phyloP scores from a whole-genome alignment of 805 yeast species.

The Scheffersomyces stipitis region DNA sequence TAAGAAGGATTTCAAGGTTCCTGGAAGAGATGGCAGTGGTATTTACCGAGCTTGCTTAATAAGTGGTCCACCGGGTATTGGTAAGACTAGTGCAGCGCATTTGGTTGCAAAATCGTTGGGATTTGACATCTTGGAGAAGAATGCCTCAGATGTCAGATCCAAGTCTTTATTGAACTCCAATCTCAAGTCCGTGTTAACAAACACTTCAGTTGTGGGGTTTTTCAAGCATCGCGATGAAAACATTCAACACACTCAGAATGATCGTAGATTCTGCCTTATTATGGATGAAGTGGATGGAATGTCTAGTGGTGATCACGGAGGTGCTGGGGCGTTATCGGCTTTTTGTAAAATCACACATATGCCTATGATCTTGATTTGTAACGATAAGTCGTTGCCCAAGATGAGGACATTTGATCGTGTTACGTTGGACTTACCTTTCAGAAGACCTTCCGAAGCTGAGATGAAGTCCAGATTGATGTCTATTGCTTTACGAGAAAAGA shows the following conservation, averaged over 20 bases:
- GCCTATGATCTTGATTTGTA: conserved; percentile 91
- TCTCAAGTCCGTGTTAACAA: conserved; percentile 70
- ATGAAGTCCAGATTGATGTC: conserved; percentile 85
- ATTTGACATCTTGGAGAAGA: conserved; percentile 72
- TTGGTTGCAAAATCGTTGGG: conserved; percentile 68
- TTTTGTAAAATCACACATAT: conserved; percentile 82
- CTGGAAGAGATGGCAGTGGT: conserved; percentile 66
- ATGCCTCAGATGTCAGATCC: conserved; percentile 88
- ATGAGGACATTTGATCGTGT: conserved; percentile 94
- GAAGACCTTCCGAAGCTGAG: conserved; percentile 83
- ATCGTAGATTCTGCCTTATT: conserved; percentile 71
- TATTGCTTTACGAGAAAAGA: conserved; percentile 80
- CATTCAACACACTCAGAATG: conserved; percentile 28
- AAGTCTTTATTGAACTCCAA: conserved; percentile 70
- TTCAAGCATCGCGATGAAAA: conserved; percentile 45
- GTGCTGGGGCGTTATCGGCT: conserved; percentile 90
- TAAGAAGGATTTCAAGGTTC: conserved; percentile 53
- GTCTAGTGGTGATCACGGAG: conserved; percentile 99
- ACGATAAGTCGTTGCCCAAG: conserved; percentile 87
- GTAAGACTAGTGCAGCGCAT: conserved; percentile 82
- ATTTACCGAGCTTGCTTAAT: conserved; percentile 79
- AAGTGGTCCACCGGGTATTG: conserved; percentile 86
- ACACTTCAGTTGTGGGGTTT: conserved; percentile 80
- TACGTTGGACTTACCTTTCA: conserved; percentile 75
- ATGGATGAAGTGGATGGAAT: conserved; percentile 99